Percentiles rank a stretch among this genome's conserved stretches.
These are phyloP conservation scores for Coemansia javaensis DNA, from an alignment of 192 early-diverging fungal species.

Conservation along the genomic window DNA sequence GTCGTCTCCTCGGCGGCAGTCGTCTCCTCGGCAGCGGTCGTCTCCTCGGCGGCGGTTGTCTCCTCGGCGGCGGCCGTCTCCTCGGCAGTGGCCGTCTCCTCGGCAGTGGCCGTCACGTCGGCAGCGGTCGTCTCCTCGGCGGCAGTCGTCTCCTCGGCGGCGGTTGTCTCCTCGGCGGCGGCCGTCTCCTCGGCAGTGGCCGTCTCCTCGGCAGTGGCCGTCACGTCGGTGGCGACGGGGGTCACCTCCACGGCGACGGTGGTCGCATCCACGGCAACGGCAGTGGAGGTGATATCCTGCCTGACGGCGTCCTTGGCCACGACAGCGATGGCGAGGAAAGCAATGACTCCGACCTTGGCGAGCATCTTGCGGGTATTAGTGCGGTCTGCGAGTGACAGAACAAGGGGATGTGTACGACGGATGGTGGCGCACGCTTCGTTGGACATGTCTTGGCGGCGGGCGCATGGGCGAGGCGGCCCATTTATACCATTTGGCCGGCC, in stretches of 20 bases:
- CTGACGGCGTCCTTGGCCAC: background rate
- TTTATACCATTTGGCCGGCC: no score
- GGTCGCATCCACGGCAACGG: background rate
- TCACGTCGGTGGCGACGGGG: background rate
- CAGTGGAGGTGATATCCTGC: no score
- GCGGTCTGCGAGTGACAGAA: background rate
- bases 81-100: background rate
- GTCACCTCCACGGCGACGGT: background rate
- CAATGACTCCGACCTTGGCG: slow-evolving; percentile 2
- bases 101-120: background rate
- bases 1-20: background rate
- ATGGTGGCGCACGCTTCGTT: no score
- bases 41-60: background rate
- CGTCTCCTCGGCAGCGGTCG: background rate
- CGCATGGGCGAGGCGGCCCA: no score
- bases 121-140: background rate
- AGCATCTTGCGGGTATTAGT: background rate
- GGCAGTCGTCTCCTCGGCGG: background rate
- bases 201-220: background rate
- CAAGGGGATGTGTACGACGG: no score
- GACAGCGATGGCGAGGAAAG: background rate
- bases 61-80: background rate
- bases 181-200: background rate
- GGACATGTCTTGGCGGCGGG: no score
- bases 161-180: background rate